phyloP scores from a whole-genome alignment of 2,329 filamentous ascomycete genomes.

The Hypoxylon sp. region DNA sequence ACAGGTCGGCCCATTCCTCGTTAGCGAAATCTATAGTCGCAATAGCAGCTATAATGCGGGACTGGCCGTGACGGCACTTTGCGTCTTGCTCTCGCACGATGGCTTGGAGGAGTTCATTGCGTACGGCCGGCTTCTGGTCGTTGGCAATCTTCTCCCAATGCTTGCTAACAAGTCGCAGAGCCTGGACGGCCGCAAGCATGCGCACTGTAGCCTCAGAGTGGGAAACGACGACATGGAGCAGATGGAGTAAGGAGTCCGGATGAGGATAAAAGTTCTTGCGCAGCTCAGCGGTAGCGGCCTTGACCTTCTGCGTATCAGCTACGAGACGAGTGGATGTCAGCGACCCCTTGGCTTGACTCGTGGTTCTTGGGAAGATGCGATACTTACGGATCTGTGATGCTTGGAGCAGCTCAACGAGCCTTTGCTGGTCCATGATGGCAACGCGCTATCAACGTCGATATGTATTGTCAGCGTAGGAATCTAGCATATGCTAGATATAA shows the following conservation, averaged over 20 bases:
- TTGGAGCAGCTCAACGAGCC: conserved; percentile 89
- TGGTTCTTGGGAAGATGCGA: background rate
- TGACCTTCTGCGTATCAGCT: conserved; percentile 92
- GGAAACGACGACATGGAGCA: conserved; percentile 89
- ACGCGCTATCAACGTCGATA: background rate
- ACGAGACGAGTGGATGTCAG: conserved; percentile 56
- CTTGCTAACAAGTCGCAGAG: conserved; percentile 83
- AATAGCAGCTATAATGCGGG: conserved; percentile 89
- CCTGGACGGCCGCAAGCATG: conserved; percentile 93
- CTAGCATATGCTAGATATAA: conserved; percentile 10
- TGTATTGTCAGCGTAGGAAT: conserved; percentile 4
- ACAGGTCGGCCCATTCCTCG: conserved; percentile 86
- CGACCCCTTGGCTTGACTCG: conserved; percentile 15
- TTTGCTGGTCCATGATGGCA: conserved; percentile 80
- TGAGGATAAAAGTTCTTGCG: conserved; percentile 95
- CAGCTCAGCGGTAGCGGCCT: conserved; percentile 89
- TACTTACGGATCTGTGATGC: conserved; percentile 87
- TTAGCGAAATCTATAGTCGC: conserved; percentile 89
- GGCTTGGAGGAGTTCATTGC: conserved; percentile 86
- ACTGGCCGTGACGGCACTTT: conserved; percentile 86
- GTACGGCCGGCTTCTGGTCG: conserved; percentile 83
- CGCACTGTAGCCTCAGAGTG: conserved; percentile 81
- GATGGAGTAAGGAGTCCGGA: conserved; percentile 84
- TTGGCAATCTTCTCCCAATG: conserved; percentile 85
- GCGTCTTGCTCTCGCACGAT: conserved; percentile 84